These are phyloP conservation scores for Pseudohyphozyma bogoriensis DNA, from an alignment of 768 basidiomycete genomes.

Conservation along the genomic window DNA sequence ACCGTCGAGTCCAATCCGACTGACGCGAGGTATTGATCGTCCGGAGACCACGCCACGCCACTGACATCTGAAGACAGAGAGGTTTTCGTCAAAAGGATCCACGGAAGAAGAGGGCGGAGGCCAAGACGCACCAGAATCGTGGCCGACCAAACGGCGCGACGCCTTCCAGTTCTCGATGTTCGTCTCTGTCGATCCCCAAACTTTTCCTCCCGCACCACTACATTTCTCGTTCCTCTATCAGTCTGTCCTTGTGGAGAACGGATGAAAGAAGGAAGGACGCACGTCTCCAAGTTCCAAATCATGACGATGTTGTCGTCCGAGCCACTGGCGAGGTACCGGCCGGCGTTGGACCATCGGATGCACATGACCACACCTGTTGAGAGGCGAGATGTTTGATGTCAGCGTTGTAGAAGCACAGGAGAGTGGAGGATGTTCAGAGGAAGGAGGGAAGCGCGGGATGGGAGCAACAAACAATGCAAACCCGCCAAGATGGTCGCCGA, in stretches of 20 bases:
- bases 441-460: too few species aligned
- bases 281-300: slow-evolving; percentile 97
- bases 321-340: slow-evolving; percentile 87
- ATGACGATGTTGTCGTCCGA: slow-evolving; percentile 92
- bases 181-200: slow-evolving; percentile 73
- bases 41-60: slow-evolving; percentile 89
- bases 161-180: slow-evolving; percentile 98
- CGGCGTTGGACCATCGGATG: slow-evolving; percentile 87
- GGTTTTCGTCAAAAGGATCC: background rate
- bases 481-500: too few species aligned
- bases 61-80: slow-evolving; percentile 61
- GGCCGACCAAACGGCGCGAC: slow-evolving; percentile 77
- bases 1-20: slow-evolving; percentile 87
- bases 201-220: slow-evolving; percentile 36
- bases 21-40: slow-evolving; percentile 82
- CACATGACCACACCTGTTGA: slow-evolving; percentile 61
- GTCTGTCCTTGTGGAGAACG: background rate
- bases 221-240: background rate
- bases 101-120: too few species aligned
- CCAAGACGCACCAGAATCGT: slow-evolving; percentile 70
- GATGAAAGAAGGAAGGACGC: slow-evolving; percentile 46
- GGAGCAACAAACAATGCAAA: too few species aligned
- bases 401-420: background rate
- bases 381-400: too few species aligned
- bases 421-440: background rate